These are phyloP conservation scores for Nitzschia sp. DNA, from an alignment of 108 stramenopile genomes.

Conservation along the genomic window DNA sequence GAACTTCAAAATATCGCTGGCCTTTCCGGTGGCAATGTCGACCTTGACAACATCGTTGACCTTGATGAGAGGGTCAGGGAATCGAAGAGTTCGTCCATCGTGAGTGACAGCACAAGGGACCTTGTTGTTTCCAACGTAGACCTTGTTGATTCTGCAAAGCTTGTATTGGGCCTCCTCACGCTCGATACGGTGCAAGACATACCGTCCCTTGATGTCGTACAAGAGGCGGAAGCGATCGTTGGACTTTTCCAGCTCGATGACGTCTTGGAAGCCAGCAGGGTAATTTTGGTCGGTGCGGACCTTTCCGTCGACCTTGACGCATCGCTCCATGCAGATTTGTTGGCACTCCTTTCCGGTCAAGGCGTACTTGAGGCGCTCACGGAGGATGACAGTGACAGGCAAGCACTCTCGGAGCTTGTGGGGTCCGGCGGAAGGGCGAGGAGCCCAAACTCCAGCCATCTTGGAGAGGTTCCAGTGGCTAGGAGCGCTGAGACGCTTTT, in stretches of 20 bases:
- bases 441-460: constrained; percentile 98
- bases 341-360: constrained; percentile 96
- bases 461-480: constrained; percentile 99
- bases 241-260: constrained; percentile 92
- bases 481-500: constrained; percentile 99
- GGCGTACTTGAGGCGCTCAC: constrained; percentile 99
- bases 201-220: constrained; percentile 99
- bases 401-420: constrained; percentile 99
- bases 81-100: constrained; percentile 99
- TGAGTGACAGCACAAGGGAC: constrained; percentile 98
- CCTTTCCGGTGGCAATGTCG: constrained; percentile 93
- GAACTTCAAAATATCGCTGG: constrained; percentile 93
- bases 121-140: constrained; percentile 88
- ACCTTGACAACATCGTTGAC: constrained; percentile 99
- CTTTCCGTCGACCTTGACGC: constrained; percentile 98
- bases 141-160: constrained; percentile 98
- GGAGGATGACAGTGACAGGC: constrained; percentile 93
- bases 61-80: constrained; percentile 97
- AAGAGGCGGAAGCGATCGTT: constrained; percentile 96
- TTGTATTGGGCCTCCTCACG: constrained; percentile 93
- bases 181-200: constrained; percentile 91
- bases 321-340: constrained; percentile 99
- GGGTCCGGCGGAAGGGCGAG: constrained; percentile 93
- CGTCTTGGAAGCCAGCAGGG: constrained; percentile 99
- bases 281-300: constrained; percentile 98